Conservation (phyloP, 306 rosid species). For the Pachyrhizus erosus region DNA sequence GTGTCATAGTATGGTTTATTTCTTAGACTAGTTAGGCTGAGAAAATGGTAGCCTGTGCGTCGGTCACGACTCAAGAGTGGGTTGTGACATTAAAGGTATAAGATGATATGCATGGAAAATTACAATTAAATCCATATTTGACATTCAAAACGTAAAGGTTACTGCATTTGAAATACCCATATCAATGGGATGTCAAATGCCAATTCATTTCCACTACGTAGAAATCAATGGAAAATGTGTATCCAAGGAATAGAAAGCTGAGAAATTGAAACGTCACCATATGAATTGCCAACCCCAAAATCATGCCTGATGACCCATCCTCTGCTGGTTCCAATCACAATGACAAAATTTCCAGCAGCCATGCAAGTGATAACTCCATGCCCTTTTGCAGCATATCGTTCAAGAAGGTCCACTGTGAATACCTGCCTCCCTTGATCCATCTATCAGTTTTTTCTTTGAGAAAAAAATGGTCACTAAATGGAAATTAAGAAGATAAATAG, state of each 20-base stretch:
- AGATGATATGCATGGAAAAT: no score
- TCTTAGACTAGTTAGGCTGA: no score
- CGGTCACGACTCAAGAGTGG: no score
- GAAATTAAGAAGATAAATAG: slow-evolving; percentile 14
- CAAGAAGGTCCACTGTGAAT: slow-evolving; percentile 92
- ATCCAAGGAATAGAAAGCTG: neutral
- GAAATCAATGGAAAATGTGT: neutral
- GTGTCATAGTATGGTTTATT: no score
- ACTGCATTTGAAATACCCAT: slow-evolving; percentile 2
- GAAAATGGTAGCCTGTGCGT: no score
- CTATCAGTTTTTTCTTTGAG: slow-evolving; percentile 14
- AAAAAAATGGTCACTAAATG: neutral
- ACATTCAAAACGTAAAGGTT: slow-evolving; percentile 21
- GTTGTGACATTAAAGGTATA: no score
- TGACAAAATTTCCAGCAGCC: slow-evolving; percentile 95
- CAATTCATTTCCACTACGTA: slow-evolving; percentile 1
- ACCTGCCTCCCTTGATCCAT: slow-evolving; percentile 92
- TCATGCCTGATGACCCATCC: slow-evolving; percentile 98
- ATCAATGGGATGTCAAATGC: slow-evolving; percentile 13
- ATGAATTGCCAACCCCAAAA: slow-evolving; percentile 86
- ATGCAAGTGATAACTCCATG: slow-evolving; percentile 87
- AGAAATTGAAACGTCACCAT: slow-evolving; percentile 54
- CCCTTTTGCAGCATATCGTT: slow-evolving; percentile 91
- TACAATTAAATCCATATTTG: slow-evolving; percentile 31
- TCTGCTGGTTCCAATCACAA: slow-evolving; percentile 87